These are phyloP conservation scores for Ambrosiella beaveri DNA, from an alignment of 2,329 filamentous ascomycete species.

Conservation along the genomic window DNA sequence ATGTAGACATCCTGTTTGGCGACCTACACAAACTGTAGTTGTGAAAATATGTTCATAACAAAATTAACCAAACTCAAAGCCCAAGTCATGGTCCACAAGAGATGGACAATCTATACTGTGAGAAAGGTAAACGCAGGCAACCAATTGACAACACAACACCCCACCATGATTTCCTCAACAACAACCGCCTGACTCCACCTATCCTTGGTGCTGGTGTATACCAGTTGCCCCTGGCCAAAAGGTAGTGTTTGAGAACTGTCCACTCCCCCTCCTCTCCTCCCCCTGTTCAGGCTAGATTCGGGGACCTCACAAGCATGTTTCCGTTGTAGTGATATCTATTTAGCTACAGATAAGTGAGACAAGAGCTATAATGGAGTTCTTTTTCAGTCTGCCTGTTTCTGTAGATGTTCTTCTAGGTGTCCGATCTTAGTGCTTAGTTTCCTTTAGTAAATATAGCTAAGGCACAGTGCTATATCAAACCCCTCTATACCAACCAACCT, in stretches of 20 bases:
- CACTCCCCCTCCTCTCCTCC: slow-evolving; percentile 3
- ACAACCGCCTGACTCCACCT: neutral
- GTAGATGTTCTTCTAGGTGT: neutral
- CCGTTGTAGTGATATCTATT: neutral
- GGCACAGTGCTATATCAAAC: neutral
- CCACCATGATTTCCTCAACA: neutral
- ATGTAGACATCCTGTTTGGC: no score
- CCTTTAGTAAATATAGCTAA: no score
- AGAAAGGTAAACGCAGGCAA: neutral
- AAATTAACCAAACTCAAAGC: neutral
- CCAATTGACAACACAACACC: slow-evolving; percentile 4
- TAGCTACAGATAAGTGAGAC: no score
- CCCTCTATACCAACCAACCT: neutral
- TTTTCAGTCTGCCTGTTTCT: neutral
- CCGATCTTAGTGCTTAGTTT: no score
- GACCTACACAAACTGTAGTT: no score
- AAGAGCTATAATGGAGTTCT: neutral
- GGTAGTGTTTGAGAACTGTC: neutral
- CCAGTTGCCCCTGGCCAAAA: no score
- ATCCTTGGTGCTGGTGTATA: neutral
- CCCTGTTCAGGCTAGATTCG: neutral
- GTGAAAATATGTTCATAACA: no score
- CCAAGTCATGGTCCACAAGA: neutral
- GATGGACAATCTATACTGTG: neutral
- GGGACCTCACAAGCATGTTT: neutral